Base-by-base conservation (phyloP, 352 stramenopile genomes). In the Pythium coloratum region DNA sequence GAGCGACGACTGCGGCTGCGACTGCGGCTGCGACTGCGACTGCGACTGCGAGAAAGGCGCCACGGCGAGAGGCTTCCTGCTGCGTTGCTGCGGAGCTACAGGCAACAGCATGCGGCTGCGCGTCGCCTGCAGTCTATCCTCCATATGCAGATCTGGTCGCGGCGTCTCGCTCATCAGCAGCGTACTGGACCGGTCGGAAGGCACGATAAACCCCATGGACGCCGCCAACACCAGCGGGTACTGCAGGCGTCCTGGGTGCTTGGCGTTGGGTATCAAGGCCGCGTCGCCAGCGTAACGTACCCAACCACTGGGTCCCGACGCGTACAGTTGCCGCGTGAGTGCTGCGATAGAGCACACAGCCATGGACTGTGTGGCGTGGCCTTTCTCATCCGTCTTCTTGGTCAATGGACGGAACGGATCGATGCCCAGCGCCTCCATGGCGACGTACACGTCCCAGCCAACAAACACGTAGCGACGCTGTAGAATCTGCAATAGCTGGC, bases 391-490 rank as follows among this genome's bases (percentile, higher is more conserved):
- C 9, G 18, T 1, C n/a, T 24, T 47, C 49, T 30, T 69, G 58
- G 54, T 60, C 69, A 4, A 72, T 62, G 9, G 72, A 49, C 18
- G 67, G 38, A 60, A 62, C 16, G 75, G 75, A 61, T 82, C 70
- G 24, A 85, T 75, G 0, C 75, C 77, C 5, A 85, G 56, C 18
- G 69, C 69, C 18, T 80, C 65, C 42, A 72, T 62, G 3, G 69
- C 65, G 26, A 82, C 46, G 42, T 80, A 72, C 0, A 62, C 61
- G 36, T 85, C 75, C 75, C 77, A 85, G 3, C 75, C 77, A 2
- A 81, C 73, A 13, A 85, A 55, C 1, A 75, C 12, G 40, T 75
- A 78, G 18, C 74, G 65, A 6, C 33, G 26, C 54, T 81, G 75
- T 0, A 78, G 47, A 24, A 75, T 20, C 26, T 36, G 42, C 24